Conservation (phyloP, 2,329 filamentous ascomycete species). For the Tolypocladium amazonense region DNA sequence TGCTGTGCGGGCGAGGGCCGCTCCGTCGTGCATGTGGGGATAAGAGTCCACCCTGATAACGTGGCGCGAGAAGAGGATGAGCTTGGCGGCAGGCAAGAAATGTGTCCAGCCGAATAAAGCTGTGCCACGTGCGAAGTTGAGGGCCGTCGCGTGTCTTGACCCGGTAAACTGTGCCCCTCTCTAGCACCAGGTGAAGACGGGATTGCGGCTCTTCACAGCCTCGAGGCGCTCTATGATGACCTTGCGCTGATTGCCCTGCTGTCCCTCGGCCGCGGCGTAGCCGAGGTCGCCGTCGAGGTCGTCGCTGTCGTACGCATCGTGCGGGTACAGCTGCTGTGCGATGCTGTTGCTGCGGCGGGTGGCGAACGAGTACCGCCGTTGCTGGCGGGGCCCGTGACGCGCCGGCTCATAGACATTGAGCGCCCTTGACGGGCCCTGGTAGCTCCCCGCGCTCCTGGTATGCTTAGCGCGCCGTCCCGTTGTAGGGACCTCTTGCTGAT, state of each 20-base stretch:
- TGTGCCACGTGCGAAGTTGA: neutral
- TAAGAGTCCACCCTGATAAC: neutral
- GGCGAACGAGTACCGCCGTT: conserved; percentile 44
- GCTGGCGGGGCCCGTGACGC: conserved; percentile 30
- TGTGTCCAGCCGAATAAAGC: neutral
- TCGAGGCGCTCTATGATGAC: conserved; percentile 96
- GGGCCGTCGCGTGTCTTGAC: neutral
- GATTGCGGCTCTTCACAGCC: conserved; percentile 89
- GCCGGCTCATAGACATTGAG: conserved; percentile 34
- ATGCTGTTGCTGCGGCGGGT: conserved; percentile 40
- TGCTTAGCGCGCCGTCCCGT: neutral
- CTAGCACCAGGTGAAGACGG: conserved; percentile 96
- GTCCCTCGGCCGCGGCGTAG: conserved; percentile 85
- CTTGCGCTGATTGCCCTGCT: conserved; percentile 83
- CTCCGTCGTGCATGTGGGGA: neutral
- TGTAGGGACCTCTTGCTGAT: conserved; percentile 2
- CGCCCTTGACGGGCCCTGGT: conserved; percentile 28
- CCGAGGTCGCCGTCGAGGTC: conserved; percentile 87
- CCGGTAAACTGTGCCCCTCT: neutral
- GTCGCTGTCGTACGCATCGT: conserved; percentile 56
- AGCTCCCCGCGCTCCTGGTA: conserved; percentile 18
- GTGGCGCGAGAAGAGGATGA: neutral
- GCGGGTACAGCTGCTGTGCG: conserved; percentile 42
- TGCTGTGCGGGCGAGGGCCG: neutral
- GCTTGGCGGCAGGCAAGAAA: neutral